Conservation (phyloP, 2,329 filamentous ascomycete genomes). For the Verticillium dahliae region DNA sequence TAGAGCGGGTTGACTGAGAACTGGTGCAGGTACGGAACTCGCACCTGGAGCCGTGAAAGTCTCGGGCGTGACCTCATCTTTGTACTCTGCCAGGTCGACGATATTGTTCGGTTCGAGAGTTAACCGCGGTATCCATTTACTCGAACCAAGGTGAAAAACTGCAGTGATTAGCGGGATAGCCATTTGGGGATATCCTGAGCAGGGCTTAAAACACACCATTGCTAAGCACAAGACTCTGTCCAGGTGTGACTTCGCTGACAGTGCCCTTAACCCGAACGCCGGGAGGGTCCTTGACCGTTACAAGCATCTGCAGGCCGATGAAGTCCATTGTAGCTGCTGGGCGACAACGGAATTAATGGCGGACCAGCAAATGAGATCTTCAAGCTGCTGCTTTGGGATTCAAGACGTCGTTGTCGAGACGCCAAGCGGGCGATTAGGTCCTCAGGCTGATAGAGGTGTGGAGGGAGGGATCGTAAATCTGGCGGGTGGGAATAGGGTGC, state of each 20-base stretch:
- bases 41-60: conserved; percentile 18
- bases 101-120: conserved; percentile 42
- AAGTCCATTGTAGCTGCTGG: conserved; percentile 52
- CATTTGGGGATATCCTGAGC: background rate
- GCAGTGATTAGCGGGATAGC: background rate
- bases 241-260: conserved; percentile 61
- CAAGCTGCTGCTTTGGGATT: background rate
- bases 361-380: background rate
- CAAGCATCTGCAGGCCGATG: conserved; percentile 68
- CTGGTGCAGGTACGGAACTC: conserved; percentile 17
- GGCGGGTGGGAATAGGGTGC: no score
- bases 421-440: no score
- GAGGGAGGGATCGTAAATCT: no score
- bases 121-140: conserved; percentile 29
- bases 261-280: conserved; percentile 61
- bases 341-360: background rate
- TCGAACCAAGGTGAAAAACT: conserved; percentile 32
- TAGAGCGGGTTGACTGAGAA: conserved; percentile 21
- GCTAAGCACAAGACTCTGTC: conserved; percentile 61
- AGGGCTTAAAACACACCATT: conserved; percentile 50
- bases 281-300: conserved; percentile 62
- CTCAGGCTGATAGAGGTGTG: no score
- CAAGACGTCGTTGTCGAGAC: no score
- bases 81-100: conserved; percentile 34
- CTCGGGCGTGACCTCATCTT: conserved; percentile 19